These are phyloP conservation scores for Umbelopsis ramanniana DNA, from an alignment of 192 early-diverging fungal species.

Conservation along the genomic window DNA sequence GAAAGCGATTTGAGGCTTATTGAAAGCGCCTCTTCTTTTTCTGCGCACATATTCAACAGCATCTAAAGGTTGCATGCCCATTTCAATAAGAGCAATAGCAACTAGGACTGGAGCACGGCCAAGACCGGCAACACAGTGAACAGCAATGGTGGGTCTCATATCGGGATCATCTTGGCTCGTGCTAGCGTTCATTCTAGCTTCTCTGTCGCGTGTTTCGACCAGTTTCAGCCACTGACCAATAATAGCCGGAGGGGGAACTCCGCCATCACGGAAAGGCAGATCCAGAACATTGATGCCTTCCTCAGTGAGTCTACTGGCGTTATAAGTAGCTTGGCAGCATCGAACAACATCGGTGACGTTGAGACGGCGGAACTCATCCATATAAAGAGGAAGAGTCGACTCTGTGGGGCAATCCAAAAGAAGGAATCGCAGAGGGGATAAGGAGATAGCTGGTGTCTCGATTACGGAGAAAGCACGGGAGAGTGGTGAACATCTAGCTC, in stretches of 20 bases:
- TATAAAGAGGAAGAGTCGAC: conserved; percentile 74
- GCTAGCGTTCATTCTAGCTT: conserved; percentile 34
- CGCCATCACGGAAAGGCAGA: conserved; percentile 89
- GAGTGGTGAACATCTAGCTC: conserved; percentile 43
- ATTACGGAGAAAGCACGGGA: conserved; percentile 69
- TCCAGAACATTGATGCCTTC: conserved; percentile 83
- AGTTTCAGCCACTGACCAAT: conserved; percentile 68
- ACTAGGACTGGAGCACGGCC: conserved; percentile 94
- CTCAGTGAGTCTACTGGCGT: conserved; percentile 56
- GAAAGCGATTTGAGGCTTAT: conserved; percentile 75
- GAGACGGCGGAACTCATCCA: conserved; percentile 70
- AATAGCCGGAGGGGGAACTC: conserved; percentile 61
- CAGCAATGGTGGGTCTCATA: conserved; percentile 68
- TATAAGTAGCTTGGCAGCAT: conserved; percentile 91
- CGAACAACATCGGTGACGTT: conserved; percentile 88
- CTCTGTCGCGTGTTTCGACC: conserved; percentile 53
- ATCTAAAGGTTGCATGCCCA: conserved; percentile 77
- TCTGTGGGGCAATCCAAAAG: conserved; percentile 93
- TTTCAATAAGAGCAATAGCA: conserved; percentile 78
- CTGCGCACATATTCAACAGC: conserved; percentile 74
- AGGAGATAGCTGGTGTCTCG: conserved; percentile 49
- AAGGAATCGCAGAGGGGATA: conserved; percentile 73
- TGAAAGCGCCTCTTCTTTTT: conserved; percentile 79
- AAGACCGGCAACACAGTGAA: conserved; percentile 95
- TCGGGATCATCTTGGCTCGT: conserved; percentile 23